These are phyloP conservation scores for Lenzites betulinus DNA, from an alignment of 768 basidiomycete genomes.

Conservation along the genomic window DNA sequence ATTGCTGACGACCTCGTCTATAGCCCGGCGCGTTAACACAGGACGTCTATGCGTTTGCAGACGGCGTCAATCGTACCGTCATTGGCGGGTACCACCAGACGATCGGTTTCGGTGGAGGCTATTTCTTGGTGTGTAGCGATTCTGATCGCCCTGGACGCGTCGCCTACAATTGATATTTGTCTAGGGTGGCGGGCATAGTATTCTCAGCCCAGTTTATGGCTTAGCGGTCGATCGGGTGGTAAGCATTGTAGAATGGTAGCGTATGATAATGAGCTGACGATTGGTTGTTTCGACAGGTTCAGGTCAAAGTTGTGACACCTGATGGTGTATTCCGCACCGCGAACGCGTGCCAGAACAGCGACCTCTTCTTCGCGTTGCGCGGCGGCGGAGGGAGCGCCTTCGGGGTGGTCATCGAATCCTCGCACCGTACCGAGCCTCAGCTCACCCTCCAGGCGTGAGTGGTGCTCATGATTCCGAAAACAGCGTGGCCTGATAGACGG, in stretches of 20 bases:
- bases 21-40: constrained; percentile 37
- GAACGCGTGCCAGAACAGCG: constrained; percentile 49
- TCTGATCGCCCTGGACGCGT: too few species aligned
- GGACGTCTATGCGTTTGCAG: constrained; percentile 38
- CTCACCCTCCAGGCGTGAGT: constrained; percentile 28
- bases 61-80: constrained; percentile 37
- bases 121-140: constrained; percentile 26
- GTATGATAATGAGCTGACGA: neutral
- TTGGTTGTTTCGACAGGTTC: constrained; percentile 29
- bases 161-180: neutral
- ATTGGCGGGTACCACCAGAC: constrained; percentile 39
- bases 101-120: constrained; percentile 43
- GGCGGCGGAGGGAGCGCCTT: constrained; percentile 44
- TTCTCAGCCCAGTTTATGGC: constrained; percentile 32
- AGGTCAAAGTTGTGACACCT: constrained; percentile 56
- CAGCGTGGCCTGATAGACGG: too few species aligned
- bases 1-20: neutral
- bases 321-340: constrained; percentile 48
- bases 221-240: constrained; percentile 36
- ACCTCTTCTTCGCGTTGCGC: constrained; percentile 56
- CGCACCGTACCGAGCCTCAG: constrained; percentile 26
- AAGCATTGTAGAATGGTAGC: neutral
- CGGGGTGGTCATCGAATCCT: constrained; percentile 36
- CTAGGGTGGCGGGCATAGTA: constrained; percentile 35
- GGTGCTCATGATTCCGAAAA: constrained; percentile 19